Conservation (phyloP, 805 yeast genomes). For the Saturnispora dispora region DNA sequence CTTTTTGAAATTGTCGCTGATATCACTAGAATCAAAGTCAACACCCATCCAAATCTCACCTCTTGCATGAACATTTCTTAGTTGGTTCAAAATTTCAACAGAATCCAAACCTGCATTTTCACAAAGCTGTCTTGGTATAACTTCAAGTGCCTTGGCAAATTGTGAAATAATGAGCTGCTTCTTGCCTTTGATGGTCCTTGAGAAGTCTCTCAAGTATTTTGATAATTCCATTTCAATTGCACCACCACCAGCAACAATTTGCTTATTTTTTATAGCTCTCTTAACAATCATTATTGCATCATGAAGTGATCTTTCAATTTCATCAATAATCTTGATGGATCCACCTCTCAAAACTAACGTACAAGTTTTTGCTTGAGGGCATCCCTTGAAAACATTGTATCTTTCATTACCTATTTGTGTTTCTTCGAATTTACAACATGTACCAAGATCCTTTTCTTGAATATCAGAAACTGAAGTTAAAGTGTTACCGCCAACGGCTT, state of each 20-base stretch:
- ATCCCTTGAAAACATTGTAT: slow-evolving; percentile 85
- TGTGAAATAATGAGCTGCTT: slow-evolving; percentile 90
- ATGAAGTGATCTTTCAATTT: slow-evolving; percentile 93
- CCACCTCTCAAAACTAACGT: slow-evolving; percentile 94
- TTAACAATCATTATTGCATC: slow-evolving; percentile 98
- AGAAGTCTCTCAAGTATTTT: slow-evolving; percentile 74
- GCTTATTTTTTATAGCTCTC: slow-evolving; percentile 79
- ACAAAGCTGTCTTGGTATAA: slow-evolving; percentile 94
- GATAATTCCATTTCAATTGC: slow-evolving; percentile 98
- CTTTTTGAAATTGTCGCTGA: slow-evolving; percentile 73
- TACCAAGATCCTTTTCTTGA: slow-evolving; percentile 59
- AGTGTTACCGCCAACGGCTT: slow-evolving; percentile 88
- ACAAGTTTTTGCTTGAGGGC: slow-evolving; percentile 88
- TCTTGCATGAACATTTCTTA: slow-evolving; percentile 89
- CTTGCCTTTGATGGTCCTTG: slow-evolving; percentile 87
- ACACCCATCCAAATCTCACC: slow-evolving; percentile 91
- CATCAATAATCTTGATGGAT: slow-evolving; percentile 97
- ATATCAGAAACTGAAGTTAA: slow-evolving; percentile 75
- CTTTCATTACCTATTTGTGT: slow-evolving; percentile 94
- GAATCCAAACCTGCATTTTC: slow-evolving; percentile 99
- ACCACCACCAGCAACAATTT: slow-evolving; percentile 97
- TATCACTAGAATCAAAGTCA: slow-evolving; percentile 75
- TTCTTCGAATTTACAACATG: slow-evolving; percentile 82
- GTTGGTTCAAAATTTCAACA: slow-evolving; percentile 81
- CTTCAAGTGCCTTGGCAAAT: slow-evolving; percentile 89